phyloP scores from a whole-genome alignment of 2,329 filamentous ascomycete species.

The Plectosphaerella sp. region DNA sequence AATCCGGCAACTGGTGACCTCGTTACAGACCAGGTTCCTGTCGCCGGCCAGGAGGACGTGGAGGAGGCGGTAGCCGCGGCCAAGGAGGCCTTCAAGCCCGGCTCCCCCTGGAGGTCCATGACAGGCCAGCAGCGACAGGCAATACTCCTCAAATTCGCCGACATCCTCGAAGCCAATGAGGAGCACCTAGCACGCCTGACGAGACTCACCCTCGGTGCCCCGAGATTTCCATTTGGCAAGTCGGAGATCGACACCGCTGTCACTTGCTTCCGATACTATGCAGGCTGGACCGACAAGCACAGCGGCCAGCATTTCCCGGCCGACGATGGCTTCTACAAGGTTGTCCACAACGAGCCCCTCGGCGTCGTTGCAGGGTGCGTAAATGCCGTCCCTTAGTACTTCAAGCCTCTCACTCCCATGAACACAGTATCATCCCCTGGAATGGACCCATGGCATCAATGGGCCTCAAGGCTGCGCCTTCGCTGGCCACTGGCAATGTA shows the following conservation, averaged over 20 bases:
- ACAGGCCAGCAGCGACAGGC: constrained; percentile 28
- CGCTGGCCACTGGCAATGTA: constrained; percentile 37
- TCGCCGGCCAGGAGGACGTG: constrained; percentile 39
- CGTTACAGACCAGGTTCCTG: constrained; percentile 40
- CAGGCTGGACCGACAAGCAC: constrained; percentile 17
- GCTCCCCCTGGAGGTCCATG: constrained; percentile 31
- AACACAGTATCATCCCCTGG: constrained; percentile 30
- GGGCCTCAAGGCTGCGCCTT: constrained; percentile 34
- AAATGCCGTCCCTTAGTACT: background rate
- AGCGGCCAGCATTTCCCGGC: constrained; percentile 18
- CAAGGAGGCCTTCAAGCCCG: constrained; percentile 35
- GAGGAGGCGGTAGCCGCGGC: constrained; percentile 43
- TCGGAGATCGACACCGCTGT: constrained; percentile 31
- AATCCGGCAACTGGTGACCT: constrained; percentile 45
- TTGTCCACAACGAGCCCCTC: constrained; percentile 27
- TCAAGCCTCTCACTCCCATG: background rate
- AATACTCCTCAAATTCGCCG: constrained; percentile 38
- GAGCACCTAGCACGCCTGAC: constrained; percentile 31
- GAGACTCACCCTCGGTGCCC: constrained; percentile 40
- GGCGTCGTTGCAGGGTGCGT: constrained; percentile 12
- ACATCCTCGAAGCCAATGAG: constrained; percentile 31
- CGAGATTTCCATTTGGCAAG: constrained; percentile 36
- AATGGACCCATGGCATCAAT: constrained; percentile 33
- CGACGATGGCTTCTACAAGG: constrained; percentile 39
- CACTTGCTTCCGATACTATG: constrained; percentile 32